Evolutionary conservation across 169 alveolate genomes (phyloP).

Genomic region (Plasmodium adleri): DNA sequence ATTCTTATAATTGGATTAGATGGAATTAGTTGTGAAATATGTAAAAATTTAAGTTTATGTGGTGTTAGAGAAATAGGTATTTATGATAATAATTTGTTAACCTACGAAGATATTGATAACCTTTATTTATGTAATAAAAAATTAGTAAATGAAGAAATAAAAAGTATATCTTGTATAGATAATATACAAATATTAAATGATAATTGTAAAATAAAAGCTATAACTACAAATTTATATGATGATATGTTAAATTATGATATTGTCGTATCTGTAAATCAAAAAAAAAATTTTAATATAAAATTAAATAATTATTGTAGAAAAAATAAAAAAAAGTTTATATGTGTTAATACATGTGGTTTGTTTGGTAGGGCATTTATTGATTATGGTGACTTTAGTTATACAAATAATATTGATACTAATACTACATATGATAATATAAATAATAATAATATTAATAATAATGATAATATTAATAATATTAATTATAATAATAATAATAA

Average conservation of each 20-base stretch:
- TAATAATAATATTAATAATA: too few species aligned
- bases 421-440: too few species aligned
- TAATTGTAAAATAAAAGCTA: constrained; percentile 65
- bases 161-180: constrained; percentile 45
- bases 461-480: constrained; percentile 19
- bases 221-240: constrained; percentile 18
- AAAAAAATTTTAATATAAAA: constrained; percentile 14
- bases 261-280: constrained; percentile 46
- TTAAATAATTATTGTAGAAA: constrained; percentile 44
- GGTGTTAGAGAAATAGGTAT: constrained; percentile 63
- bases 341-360: constrained; percentile 68
- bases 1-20: constrained; percentile 96
- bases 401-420: not conserved
- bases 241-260: constrained; percentile 35
- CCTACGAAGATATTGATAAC: constrained; percentile 43
- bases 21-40: constrained; percentile 91
- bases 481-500: constrained; percentile 14
- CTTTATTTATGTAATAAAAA: constrained; percentile 58
- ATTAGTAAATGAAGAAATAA: constrained; percentile 51
- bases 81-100: constrained; percentile 57
- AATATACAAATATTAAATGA: constrained; percentile 31
- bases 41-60: constrained; percentile 70
- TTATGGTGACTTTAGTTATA: constrained; percentile 42
- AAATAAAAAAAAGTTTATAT: constrained; percentile 47
- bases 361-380: constrained; percentile 68